phyloP scores from a whole-genome alignment of 805 yeast species.

The Lipomyces chichibuensis region DNA sequence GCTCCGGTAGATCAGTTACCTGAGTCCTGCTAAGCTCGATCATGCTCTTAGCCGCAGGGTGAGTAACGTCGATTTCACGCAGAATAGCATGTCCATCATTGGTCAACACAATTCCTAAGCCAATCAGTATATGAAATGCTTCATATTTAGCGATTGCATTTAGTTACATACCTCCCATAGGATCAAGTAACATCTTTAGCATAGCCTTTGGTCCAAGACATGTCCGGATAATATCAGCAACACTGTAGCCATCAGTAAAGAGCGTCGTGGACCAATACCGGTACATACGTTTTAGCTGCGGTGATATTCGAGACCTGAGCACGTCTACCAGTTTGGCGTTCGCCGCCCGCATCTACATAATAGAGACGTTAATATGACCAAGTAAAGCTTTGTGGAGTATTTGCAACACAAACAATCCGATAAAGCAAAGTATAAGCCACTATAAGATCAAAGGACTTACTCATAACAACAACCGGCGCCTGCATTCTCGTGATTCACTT shows the following conservation, averaged over 20 bases:
- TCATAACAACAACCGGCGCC: slow-evolving; percentile 82
- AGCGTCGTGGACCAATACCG: neutral
- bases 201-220: slow-evolving; percentile 99
- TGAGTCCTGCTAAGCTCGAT: slow-evolving; percentile 88
- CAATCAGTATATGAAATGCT: slow-evolving; percentile 49
- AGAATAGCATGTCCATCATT: slow-evolving; percentile 98
- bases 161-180: slow-evolving; percentile 55
- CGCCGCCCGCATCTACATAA: slow-evolving; percentile 52
- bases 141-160: neutral
- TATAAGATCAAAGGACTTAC: slow-evolving; percentile 41
- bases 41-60: slow-evolving; percentile 99
- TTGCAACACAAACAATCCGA: neutral
- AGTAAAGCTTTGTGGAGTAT: neutral
- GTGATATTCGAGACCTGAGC: slow-evolving; percentile 97
- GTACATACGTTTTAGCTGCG: slow-evolving; percentile 85
- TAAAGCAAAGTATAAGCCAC: neutral
- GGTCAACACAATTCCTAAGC: slow-evolving; percentile 84
- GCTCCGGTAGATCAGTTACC: slow-evolving; percentile 8
- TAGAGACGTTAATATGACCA: neutral
- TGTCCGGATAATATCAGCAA: slow-evolving; percentile 94
- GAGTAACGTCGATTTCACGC: slow-evolving; percentile 91
- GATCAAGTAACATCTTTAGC: slow-evolving; percentile 97
- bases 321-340: slow-evolving; percentile 93
- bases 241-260: slow-evolving; percentile 44
- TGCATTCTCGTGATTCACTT: slow-evolving; percentile 53